A percentile compares a stretch with the other conserved stretches of the same genome.
phyloP scores from a whole-genome alignment of 2,329 filamentous ascomycete genomes.

The Penicillium sp. region DNA sequence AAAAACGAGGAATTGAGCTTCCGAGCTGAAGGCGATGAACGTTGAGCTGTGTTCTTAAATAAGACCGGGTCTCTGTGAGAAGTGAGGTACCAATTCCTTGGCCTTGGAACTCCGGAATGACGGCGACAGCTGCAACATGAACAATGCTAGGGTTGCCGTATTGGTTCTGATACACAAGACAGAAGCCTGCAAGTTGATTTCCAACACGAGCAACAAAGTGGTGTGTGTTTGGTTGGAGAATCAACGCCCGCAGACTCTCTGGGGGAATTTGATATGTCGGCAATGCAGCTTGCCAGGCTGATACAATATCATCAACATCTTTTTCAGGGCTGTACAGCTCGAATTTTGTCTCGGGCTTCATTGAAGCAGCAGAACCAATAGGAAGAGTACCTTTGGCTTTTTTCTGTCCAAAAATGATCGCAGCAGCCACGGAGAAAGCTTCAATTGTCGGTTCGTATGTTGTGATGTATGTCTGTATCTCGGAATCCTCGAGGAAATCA shows the following conservation, averaged over 20 bases:
- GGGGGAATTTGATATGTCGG: constrained; percentile 33
- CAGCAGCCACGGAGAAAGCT: constrained; percentile 38
- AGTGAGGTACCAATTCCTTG: constrained; percentile 39
- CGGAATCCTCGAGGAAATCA: constrained; percentile 38
- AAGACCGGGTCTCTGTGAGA: constrained; percentile 27
- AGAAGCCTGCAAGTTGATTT: constrained; percentile 33
- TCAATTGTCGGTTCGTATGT: constrained; percentile 44
- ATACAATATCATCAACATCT: constrained; percentile 29
- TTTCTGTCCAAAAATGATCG: constrained; percentile 36
- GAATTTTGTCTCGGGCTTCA: constrained; percentile 11
- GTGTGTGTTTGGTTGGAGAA: constrained; percentile 25
- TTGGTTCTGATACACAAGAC: constrained; percentile 31
- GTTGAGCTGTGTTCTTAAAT: constrained; percentile 23
- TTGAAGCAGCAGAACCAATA: constrained; percentile 22
- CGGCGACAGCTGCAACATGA: constrained; percentile 37
- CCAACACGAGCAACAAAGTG: constrained; percentile 33
- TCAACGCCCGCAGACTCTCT: constrained; percentile 24
- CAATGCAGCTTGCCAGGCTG: constrained; percentile 35
- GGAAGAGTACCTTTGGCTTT: constrained; percentile 33
- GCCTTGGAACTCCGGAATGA: constrained; percentile 30
- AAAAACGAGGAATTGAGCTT: constrained; percentile 42
- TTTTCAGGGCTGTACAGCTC: constrained; percentile 16
- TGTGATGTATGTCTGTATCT: constrained; percentile 39
- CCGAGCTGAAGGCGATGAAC: constrained; percentile 24
- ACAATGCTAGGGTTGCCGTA: constrained; percentile 22